Base-by-base conservation (phyloP, 371 early-diverging fungal genomes). In the Rhizopus delemar region DNA sequence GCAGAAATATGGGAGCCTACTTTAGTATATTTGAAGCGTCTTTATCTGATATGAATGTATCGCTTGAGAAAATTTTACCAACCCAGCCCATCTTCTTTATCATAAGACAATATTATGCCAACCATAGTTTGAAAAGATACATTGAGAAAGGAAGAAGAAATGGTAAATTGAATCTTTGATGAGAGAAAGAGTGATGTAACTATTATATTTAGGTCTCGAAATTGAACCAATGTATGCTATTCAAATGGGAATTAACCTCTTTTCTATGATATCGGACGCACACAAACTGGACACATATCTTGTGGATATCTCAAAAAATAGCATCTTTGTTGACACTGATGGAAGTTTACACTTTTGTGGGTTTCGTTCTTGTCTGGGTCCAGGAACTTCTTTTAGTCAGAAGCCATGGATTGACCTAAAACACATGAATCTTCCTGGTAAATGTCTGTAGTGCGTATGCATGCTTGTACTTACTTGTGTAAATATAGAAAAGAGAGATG, bases 211-310 rank as follows among this genome's bases (percentile, higher is more conserved):
- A 55, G 51, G 32, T 9, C 0, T 12, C 29, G 22, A 0, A n/a
- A 43, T 62, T 2, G 52, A 54, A 7, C 59, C 56, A 2, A 28
- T 62, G 2, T 38, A 52, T 48, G 8, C 62, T 4, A 34, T 59
- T n/a, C 63, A 67, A 41, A 62, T 62, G 31, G 62, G 41, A 4
- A 52, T 67, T 16, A 46, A 45, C 1, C 4, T 67, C 8, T 67
- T 62, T n/a, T 59, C 62, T 0, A 62, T 58, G n/a, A 11, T 67
- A 11, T 9, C 15, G 2, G 67, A 67, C 52, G 67, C 67, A 22
- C 62, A 67, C 31, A 0, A 39, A 5, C 8, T 41, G 4, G 29
- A 39, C 22, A 56, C 59, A 12, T 62, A 56, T 7, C 32, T 67
- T 0, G 52, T 59, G 5, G 15, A 49, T 16, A 41, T 67, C 2